phyloP scores from a whole-genome alignment of 495 filamentous ascomycete genomes.

The Penicillium turbatum region DNA sequence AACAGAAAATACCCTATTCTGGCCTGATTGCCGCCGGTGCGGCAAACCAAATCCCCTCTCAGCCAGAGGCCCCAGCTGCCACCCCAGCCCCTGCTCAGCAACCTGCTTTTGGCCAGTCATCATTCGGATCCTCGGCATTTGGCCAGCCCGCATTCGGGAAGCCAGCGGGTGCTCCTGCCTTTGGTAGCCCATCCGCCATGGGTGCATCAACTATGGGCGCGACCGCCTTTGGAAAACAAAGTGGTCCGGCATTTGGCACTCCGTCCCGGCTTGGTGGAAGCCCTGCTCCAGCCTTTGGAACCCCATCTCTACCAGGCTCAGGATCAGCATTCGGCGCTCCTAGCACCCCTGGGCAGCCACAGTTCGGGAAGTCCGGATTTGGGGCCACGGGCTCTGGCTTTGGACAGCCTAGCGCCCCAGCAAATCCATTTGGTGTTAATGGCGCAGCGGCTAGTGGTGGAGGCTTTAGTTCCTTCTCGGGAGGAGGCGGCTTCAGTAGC shows the following conservation, averaged over 20 bases:
- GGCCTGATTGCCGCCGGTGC: slow-evolving; percentile 53
- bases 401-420: slow-evolving; percentile 34
- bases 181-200: slow-evolving; percentile 38
- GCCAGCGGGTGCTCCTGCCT: slow-evolving; percentile 25
- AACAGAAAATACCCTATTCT: slow-evolving; percentile 64
- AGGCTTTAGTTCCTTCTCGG: slow-evolving; percentile 37
- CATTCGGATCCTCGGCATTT: slow-evolving; percentile 41
- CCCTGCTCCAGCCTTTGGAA: slow-evolving; percentile 43
- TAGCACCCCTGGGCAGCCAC: slow-evolving; percentile 26
- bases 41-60: slow-evolving; percentile 21
- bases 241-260: slow-evolving; percentile 22
- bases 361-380: slow-evolving; percentile 45
- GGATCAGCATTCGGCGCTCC: slow-evolving; percentile 27
- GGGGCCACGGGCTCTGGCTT: slow-evolving; percentile 43
- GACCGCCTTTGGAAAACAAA: slow-evolving; percentile 36
- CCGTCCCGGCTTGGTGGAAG: slow-evolving; percentile 24
- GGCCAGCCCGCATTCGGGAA: slow-evolving; percentile 32
- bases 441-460: slow-evolving; percentile 27
- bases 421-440: slow-evolving; percentile 28
- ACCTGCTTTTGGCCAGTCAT: slow-evolving; percentile 39
- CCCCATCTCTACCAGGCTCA: slow-evolving; percentile 28
- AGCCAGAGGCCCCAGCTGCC: slow-evolving; percentile 22
- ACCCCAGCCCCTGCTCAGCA: slow-evolving; percentile 18
- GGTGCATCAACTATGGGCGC: slow-evolving; percentile 31
- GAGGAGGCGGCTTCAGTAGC: slow-evolving; percentile 30